Base-by-base conservation (phyloP, 2,329 filamentous ascomycete species). In the Paraconiothyrium brasiliense region DNA sequence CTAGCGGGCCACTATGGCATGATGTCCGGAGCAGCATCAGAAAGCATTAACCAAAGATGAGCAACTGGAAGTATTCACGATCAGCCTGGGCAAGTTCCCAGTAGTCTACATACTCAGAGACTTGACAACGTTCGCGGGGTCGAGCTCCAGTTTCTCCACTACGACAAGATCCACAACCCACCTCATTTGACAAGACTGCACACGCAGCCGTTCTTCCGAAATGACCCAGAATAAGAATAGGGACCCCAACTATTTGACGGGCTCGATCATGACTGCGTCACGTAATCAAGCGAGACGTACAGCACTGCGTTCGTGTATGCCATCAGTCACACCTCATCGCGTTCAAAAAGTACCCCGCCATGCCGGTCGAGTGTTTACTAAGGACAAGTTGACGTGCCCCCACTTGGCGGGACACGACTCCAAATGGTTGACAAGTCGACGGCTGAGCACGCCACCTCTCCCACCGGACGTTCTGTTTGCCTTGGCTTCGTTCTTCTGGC, bases 281-380 rank as follows among this genome's bases (percentile, higher is more conserved):
- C 11, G n/a, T 24, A 46, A 20, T 24, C n/a, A 6, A 9, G 43
- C 43, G 22, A 20, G 43, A 11, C 8, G 43, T 20, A 24, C 2
- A 24, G 39, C 32, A 34, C 4, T 24, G 27, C 48, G 22, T 37
- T 39, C n/a, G 10, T 39, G 35, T 24, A 37, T 39, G 34, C 11
- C 6, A n/a, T 16, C 39, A n/a, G 14, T 20, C 16, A 16, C 5
- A 16, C 37, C 11, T 41, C 13, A 41, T 14, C 35, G 35, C 48
- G n/a, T 52, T 14, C 49, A 37, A 16, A 41, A 27, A 13, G 37
- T 44, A 44, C 51, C 51, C 49, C 49, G 49, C 49, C 49, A 39
- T 52, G 34, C 49, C 39, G 30, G 49, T 52, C 30, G 8, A 52
- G 47, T 50, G 27, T 52, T 52, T 35, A 51, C n/a, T 30, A 30